phyloP scores from a whole-genome alignment of 192 early-diverging fungal species.

The Rhizoclosmatium globosum region DNA sequence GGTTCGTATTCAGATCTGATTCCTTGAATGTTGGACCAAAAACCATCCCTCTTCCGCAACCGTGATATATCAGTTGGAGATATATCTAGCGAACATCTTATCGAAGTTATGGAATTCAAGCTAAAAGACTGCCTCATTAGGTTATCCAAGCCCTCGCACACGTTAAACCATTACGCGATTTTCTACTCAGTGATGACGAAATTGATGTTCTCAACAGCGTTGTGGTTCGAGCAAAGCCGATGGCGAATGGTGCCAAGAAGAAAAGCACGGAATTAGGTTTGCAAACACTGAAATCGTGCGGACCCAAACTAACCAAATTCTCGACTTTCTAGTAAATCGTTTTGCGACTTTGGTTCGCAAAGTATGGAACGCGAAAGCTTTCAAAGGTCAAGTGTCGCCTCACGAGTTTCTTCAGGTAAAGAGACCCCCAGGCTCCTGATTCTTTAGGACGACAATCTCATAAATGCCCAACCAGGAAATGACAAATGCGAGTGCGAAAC shows the following conservation, averaged over 20 bases:
- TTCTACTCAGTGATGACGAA: constrained; percentile 72
- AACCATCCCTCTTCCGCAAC: no score
- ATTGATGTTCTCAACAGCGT: constrained; percentile 11
- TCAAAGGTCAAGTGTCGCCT: constrained; percentile 94
- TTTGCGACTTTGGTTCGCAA: constrained; percentile 84
- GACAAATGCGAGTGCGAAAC: constrained; percentile 77
- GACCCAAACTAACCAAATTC: background rate
- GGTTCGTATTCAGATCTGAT: constrained; percentile 22
- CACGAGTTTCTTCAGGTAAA: constrained; percentile 90
- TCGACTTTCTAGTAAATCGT: constrained; percentile 62
- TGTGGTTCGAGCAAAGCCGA: background rate
- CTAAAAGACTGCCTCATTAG: background rate
- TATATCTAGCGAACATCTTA: no score
- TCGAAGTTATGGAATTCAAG: no score
- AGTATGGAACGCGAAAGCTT: constrained; percentile 91
- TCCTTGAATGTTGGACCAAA: background rate
- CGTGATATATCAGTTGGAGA: no score
- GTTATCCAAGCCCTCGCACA: constrained; percentile 88
- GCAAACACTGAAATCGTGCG: constrained; percentile 29
- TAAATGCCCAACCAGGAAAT: constrained; percentile 66
- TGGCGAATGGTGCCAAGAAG: constrained; percentile 11
- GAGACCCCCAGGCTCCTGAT: background rate
- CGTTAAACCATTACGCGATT: constrained; percentile 84
- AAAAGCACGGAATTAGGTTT: constrained; percentile 23
- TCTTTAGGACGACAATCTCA: no score